Conservation (phyloP, 495 filamentous ascomycete genomes). For the Amphirosellinia nigrospora region DNA sequence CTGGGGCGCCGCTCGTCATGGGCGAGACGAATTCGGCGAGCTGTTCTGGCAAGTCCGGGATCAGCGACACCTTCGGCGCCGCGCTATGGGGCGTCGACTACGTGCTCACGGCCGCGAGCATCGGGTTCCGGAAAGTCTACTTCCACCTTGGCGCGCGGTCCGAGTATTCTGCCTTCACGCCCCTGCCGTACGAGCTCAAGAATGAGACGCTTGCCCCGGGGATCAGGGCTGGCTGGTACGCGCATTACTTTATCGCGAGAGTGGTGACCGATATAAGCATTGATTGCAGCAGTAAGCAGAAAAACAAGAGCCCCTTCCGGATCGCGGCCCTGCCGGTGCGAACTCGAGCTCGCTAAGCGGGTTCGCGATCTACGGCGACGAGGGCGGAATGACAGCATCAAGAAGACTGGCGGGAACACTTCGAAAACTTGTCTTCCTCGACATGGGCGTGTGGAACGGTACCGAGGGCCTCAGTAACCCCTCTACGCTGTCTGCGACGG, state of each 20-base stretch:
- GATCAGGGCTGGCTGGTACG: constrained; percentile 37
- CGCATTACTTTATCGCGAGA: constrained; percentile 38
- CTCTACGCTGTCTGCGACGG: constrained; percentile 35
- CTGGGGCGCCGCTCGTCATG: constrained; percentile 41
- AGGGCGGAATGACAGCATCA: neutral
- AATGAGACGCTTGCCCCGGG: constrained; percentile 36
- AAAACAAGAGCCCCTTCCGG: constrained; percentile 7
- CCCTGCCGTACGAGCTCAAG: constrained; percentile 28
- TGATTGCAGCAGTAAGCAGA: neutral
- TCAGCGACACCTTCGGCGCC: constrained; percentile 46
- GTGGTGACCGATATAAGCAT: constrained; percentile 10
- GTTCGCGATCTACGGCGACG: constrained; percentile 30
- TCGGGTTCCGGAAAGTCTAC: constrained; percentile 42
- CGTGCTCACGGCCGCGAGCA: constrained; percentile 40
- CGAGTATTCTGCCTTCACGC: constrained; percentile 41
- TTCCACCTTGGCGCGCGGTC: constrained; percentile 47
- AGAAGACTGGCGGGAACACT: neutral
- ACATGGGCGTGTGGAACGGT: constrained; percentile 43
- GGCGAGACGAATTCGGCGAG: constrained; percentile 49
- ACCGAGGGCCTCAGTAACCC: constrained; percentile 36
- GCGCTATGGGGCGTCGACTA: constrained; percentile 49
- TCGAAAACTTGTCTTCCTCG: constrained; percentile 37
- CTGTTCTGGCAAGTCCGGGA: constrained; percentile 40
- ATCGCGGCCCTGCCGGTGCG: constrained; percentile 35
- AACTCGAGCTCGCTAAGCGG: constrained; percentile 37